phyloP scores from a whole-genome alignment of 257 asterid genomes.

The Capsicum pubescens region DNA sequence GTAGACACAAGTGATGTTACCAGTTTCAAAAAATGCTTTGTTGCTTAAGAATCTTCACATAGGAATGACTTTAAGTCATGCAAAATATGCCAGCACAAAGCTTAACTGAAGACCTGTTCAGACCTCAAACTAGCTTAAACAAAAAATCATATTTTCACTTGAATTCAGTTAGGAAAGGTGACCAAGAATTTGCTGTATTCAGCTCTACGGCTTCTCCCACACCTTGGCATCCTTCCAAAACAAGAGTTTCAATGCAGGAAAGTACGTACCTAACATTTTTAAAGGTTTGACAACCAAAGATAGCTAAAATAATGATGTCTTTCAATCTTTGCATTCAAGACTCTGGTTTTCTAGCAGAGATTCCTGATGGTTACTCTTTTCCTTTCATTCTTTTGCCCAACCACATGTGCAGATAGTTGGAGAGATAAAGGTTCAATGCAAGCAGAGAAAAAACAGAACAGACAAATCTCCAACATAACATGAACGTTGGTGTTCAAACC shows the following conservation, averaged over 20 bases:
- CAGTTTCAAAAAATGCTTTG: conserved; percentile 4
- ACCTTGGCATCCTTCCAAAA: conserved; percentile 6
- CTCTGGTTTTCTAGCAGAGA: not conserved
- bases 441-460: not conserved
- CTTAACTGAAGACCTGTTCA: not conserved
- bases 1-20: not conserved
- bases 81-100: not conserved
- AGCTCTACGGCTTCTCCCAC: conserved; percentile 12
- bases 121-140: conserved; percentile 4
- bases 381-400: not conserved
- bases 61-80: not conserved
- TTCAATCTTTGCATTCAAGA: not conserved
- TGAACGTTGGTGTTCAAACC: not conserved
- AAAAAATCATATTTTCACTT: conserved; percentile 15
- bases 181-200: not conserved
- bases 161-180: not conserved
- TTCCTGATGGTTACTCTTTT: not conserved
- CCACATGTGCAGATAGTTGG: not conserved
- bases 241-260: not conserved
- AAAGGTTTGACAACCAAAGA: not conserved
- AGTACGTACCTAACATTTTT: not conserved
- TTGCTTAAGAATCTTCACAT: not conserved
- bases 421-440: not conserved
- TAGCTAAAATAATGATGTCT: not conserved
- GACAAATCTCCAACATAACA: not conserved